Evolutionary conservation across 371 early-diverging fungal species (phyloP), one percentile per base, ranked within the genome.

Genomic region (Ordospora pajunii): DNA sequence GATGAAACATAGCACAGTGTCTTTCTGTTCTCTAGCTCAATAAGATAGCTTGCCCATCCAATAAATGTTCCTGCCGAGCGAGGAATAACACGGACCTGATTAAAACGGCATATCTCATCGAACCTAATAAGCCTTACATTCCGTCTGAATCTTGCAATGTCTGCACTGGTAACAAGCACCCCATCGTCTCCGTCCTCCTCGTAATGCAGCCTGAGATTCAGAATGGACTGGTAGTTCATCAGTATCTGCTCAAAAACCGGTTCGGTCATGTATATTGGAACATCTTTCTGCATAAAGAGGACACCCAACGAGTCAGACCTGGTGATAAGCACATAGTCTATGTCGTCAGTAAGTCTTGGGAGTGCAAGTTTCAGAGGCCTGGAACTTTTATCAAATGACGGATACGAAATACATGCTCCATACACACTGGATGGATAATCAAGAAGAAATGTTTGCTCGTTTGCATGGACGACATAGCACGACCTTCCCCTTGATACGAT

Each of bases 201-300:
- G 27, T 75, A 50, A 73, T 48, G 23, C 50, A 73, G 4, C 27
- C 37, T 11, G 21, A 58, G 32, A 11, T 40, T 65, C 6, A 71
- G 65, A 19, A 78, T 21, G 43, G 32, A 43, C 0, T 58, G n/a
- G 19, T 73, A 79, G 14, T 79, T 73, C 44, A 75, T 67, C 43
- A 77, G 69, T 42, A 82, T 46, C 66, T 82, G 82, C n/a, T 77
- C 48, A 77, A 79, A 82, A 7, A 82, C 67, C 19, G 63, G 68
- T 25, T 79, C 70, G 51, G 82, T 79, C 37, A 77, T 48, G 54
- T 82, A 82, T 1, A 82, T 71, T 17, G 78, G 75, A 11, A 78
- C 62, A 21, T 73, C 64, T 49, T 64, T 76, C 32, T 76, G 62
- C 3, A 71, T 40, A 68, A 82, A 82, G 48, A 82, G 76, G 6